phyloP scores from a whole-genome alignment of 23 red algal genomes.

The Rhodosorus marinus region DNA sequence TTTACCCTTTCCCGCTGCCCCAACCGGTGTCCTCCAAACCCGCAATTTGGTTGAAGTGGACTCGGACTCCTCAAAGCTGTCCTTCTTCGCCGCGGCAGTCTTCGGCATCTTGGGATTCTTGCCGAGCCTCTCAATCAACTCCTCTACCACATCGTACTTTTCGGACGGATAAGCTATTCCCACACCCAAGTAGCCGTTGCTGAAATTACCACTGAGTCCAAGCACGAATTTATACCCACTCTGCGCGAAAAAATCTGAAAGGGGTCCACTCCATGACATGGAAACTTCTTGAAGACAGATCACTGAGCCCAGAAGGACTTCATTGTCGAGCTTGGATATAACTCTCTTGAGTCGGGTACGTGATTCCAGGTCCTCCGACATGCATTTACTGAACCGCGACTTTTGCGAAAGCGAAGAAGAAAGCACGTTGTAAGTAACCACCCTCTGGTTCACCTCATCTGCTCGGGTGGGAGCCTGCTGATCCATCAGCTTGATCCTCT shows the following conservation, averaged over 20 bases:
- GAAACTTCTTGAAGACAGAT: slow-evolving; percentile 74
- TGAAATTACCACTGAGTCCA: slow-evolving; percentile 18
- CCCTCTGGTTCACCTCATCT: no score
- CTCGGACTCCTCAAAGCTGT: no score
- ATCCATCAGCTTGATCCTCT: no score
- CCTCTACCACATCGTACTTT: slow-evolving; percentile 29
- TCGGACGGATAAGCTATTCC: slow-evolving; percentile 36
- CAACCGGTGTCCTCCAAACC: no score
- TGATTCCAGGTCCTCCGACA: slow-evolving; percentile 12
- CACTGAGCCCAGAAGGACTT: slow-evolving; percentile 23
- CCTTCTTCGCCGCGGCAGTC: no score
- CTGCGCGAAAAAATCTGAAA: slow-evolving; percentile 49
- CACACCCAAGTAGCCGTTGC: slow-evolving; percentile 62
- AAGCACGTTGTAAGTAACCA: slow-evolving; percentile 58
- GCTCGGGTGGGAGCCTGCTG: no score
- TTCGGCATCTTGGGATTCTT: no score
- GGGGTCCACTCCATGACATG: slow-evolving; percentile 24
- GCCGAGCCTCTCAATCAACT: slow-evolving; percentile 29
- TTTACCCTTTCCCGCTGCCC: no score
- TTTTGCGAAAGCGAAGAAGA: slow-evolving; percentile 30
- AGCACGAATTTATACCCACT: slow-evolving; percentile 44
- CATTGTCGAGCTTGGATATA: slow-evolving; percentile 34
- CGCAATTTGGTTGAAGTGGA: no score
- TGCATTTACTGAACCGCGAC: slow-evolving; percentile 31
- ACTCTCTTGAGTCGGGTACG: slow-evolving; percentile 20